Base-by-base conservation (phyloP, 306 rosid species). In the Clitoria ternatea region DNA sequence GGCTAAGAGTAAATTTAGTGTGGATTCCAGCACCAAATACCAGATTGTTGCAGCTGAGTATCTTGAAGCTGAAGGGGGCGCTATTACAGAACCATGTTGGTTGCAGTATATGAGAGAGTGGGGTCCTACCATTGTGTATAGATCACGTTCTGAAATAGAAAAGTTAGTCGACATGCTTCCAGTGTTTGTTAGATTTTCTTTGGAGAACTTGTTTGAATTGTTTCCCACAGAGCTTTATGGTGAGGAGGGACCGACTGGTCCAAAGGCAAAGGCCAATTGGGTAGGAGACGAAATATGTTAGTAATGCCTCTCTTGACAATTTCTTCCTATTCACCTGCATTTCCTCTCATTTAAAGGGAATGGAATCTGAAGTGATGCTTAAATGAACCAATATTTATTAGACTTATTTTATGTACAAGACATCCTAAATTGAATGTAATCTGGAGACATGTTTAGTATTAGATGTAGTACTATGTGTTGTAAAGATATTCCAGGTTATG, bases 201-300 rank as follows among this genome's bases (percentile, higher is more conserved):
- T 90, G 79, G 94, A 81, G 82, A 83, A 77, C 54, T 48, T 90
- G 24, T 61, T 90, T 10, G 88, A 85, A 13, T 68, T 90, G 82
- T 90, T 90, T 65, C 97, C 97, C 2, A 86, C 90, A 0, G 91
- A 88, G 72, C 83, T 90, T 33, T 90, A 88, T 13, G 97, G 97
- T 3, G 97, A 90, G 76, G 97, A 88, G 81, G 97, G 97, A 12
- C 97, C 97, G 35, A 90, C 85, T 6, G 97, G 94, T 36, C 94
- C 97, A 6, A 90, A 90, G 77, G 97, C 71, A 75, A 90, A 90
- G 83, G 79, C 79, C 62, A 90, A 88, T 40, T 56, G 64, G 64
- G 24, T 7, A 14, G 64, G 64, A 56, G 64, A 56, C 30, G 64
- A 56, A 15, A 56, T 12, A 6, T 56, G 43, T 6, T 15, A 14